phyloP scores from a whole-genome alignment of 75 land plant genomes.

The Cryptomeria japonica region DNA sequence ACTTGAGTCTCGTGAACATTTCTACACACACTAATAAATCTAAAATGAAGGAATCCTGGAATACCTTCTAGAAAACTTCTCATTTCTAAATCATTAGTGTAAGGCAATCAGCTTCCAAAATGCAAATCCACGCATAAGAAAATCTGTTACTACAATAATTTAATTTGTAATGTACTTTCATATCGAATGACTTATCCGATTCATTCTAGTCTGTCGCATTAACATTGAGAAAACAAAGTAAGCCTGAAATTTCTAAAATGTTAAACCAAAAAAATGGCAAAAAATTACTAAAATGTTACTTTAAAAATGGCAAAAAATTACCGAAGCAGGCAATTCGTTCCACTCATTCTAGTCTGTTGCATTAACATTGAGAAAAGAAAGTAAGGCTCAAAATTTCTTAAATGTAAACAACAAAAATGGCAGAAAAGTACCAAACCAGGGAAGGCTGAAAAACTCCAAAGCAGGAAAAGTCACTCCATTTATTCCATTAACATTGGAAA shows the following conservation, averaged over 20 bases:
- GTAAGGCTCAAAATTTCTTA: neutral
- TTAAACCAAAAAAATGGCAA: neutral
- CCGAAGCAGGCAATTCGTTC: neutral
- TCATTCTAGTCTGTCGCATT: too few relatives aligned
- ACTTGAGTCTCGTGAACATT: neutral
- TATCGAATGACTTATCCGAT: neutral
- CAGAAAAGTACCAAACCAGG: neutral
- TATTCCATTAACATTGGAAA: too few relatives aligned
- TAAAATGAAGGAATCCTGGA: neutral
- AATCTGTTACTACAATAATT: neutral
- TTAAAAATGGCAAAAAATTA: neutral
- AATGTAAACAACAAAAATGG: neutral
- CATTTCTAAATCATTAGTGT: neutral
- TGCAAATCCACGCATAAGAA: constrained; percentile 2
- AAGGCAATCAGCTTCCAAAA: neutral
- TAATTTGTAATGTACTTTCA: neutral
- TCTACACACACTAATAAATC: neutral
- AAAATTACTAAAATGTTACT: too few relatives aligned
- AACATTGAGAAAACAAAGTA: too few relatives aligned
- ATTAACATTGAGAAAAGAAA: neutral
- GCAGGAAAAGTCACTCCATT: too few relatives aligned
- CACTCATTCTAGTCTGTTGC: neutral
- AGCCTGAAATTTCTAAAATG: neutral
- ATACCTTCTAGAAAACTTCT: neutral
- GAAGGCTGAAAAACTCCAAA: too few relatives aligned